phyloP scores from a whole-genome alignment of 176 grass and related monocot genomes.

The Lolium rigidum region DNA sequence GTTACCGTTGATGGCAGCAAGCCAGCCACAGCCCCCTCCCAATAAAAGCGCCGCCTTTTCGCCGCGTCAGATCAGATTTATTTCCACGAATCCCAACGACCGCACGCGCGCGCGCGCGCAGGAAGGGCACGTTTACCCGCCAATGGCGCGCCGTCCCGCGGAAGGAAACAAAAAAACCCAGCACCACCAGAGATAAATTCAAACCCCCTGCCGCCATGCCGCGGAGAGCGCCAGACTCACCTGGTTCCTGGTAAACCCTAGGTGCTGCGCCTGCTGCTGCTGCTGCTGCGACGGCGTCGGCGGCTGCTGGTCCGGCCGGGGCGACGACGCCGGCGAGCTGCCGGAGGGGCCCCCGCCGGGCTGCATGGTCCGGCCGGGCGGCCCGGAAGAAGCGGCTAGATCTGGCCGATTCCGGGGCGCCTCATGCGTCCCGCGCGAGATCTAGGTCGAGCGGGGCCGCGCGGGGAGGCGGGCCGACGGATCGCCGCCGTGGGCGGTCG shows the following conservation, averaged over 20 bases:
- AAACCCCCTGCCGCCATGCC: slow-evolving; percentile 29
- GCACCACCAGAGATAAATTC: slow-evolving; percentile 32
- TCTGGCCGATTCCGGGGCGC: slow-evolving; percentile 40
- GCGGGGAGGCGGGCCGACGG: neutral
- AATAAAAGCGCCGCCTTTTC: slow-evolving; percentile 48
- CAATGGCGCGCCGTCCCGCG: slow-evolving; percentile 45
- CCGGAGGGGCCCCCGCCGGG: slow-evolving; percentile 44
- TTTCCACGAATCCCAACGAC: slow-evolving; percentile 57
- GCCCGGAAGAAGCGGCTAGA: slow-evolving; percentile 32
- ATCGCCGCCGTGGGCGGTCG: slow-evolving; percentile 21
- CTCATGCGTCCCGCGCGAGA: slow-evolving; percentile 45
- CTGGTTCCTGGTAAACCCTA: slow-evolving; percentile 61
- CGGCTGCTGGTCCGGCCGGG: slow-evolving; percentile 39
- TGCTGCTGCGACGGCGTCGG: slow-evolving; percentile 33
- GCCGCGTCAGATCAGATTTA: slow-evolving; percentile 14
- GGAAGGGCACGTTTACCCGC: slow-evolving; percentile 31
- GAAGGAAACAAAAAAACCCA: neutral
- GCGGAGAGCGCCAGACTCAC: slow-evolving; percentile 33
- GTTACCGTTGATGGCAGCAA: slow-evolving; percentile 43
- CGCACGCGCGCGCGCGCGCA: slow-evolving; percentile 19
- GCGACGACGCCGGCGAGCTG: slow-evolving; percentile 50
- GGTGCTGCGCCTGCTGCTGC: slow-evolving; percentile 46
- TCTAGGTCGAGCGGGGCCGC: slow-evolving; percentile 34
- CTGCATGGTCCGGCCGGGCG: slow-evolving; percentile 36
- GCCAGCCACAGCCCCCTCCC: neutral